A percentile compares a stretch with the other conserved stretches of the same genome.
Conservation (phyloP, 805 yeast genomes). For the Metschnikowia cubensis region DNA sequence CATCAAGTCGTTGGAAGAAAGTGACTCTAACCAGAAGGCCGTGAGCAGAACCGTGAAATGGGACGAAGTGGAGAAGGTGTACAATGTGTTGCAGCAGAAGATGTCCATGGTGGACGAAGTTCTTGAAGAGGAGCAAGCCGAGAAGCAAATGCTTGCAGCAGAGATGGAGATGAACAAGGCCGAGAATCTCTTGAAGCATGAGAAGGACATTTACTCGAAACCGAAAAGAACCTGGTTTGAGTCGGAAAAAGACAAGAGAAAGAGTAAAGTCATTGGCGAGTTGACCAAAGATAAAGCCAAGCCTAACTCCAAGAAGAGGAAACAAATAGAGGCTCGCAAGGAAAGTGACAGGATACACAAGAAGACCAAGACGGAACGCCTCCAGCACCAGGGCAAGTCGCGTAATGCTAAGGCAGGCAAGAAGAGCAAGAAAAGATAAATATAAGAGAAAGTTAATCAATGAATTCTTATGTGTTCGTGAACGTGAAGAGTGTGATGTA, state of each 20-base stretch:
- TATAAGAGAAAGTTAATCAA: neutral
- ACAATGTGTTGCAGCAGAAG: constrained; percentile 58
- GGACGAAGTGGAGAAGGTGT: constrained; percentile 70
- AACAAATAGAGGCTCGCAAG: constrained; percentile 56
- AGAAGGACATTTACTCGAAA: constrained; percentile 77
- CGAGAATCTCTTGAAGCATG: constrained; percentile 74
- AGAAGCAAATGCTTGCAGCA: constrained; percentile 80
- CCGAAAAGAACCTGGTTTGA: constrained; percentile 98
- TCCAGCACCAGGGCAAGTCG: constrained; percentile 18
- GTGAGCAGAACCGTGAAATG: constrained; percentile 92
- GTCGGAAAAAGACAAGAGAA: constrained; percentile 50
- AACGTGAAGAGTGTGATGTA: neutral
- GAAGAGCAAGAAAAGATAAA: constrained; percentile 8
- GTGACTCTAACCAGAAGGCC: constrained; percentile 46
- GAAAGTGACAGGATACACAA: constrained; percentile 63
- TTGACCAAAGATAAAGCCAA: constrained; percentile 50
- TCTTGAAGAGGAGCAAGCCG: constrained; percentile 80
- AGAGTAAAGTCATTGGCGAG: constrained; percentile 32
- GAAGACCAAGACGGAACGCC: constrained; percentile 75
- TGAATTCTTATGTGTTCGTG: neutral
- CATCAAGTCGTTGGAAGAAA: constrained; percentile 55
- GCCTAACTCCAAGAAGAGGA: constrained; percentile 66
- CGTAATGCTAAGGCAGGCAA: constrained; percentile 13
- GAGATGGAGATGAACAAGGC: constrained; percentile 89
- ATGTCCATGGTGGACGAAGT: constrained; percentile 66